Evolutionary conservation across 352 stramenopile genomes (phyloP), one percentile per base, ranked within the genome.

Genomic region (Pythium myriotylum): DNA sequence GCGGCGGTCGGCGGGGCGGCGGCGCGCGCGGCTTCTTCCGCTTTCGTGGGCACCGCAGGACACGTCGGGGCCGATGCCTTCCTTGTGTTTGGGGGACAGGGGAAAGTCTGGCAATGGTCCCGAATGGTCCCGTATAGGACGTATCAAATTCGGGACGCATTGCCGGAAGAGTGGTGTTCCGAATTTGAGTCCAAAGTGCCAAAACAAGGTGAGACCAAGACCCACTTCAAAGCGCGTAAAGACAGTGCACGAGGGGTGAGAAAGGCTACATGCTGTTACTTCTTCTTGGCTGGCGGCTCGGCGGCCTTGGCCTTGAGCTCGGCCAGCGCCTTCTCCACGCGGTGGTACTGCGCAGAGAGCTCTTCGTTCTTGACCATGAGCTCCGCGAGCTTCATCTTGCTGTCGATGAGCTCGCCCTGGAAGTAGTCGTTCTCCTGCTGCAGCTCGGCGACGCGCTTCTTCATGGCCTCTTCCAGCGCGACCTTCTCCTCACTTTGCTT

Each of bases 401-500:
- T 89, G 57, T 90, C 77, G 40, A 94, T 90, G 49, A 94, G 67
- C 49, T 94, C 84, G 59, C 73, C 69, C 58, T 92, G 84, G 70
- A 90, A 94, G 65, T 91, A 91, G 53, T 90, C 81, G 56, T 91
- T 89, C 66, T 93, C 84, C 54, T 88, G 74, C 65, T 89, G 68
- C 10, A 93, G 71, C 47, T 74, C 55, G 24, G 65, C 54, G 12
- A 84, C 46, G 22, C 69, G 72, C 43, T 67, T 59, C 41, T 65
- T 67, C 59, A 79, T 68, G 50, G 74, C 69, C 39, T 78, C 62
- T 26, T 73, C 65, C 32, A 77, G 65, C 41, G 70, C 59, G 10
- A 79, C 73, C 7, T 65, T 70, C 47, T 79, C 63, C 16, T 74
- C 57, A 23, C 65, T 50, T 29, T 85, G 67, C 14, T 77, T 61